phyloP scores from a whole-genome alignment of 106 monocot genomes.

The Chionographis japonica region DNA sequence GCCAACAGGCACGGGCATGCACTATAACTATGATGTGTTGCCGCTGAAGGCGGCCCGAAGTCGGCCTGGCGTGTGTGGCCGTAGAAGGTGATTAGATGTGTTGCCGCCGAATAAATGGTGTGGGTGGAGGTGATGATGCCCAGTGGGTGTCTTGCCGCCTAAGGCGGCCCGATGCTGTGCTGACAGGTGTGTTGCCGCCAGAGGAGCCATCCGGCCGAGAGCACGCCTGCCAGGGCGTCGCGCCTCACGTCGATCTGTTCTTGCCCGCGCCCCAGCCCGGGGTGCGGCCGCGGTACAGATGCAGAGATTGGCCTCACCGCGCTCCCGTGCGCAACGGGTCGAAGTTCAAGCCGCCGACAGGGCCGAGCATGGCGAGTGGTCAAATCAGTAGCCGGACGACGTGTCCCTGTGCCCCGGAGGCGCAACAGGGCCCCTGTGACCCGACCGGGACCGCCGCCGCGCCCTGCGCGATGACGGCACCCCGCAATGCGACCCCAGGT shows the following conservation, averaged over 20 bases:
- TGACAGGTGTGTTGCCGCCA: too few species aligned
- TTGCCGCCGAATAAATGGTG: too few species aligned
- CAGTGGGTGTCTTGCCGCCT: too few species aligned
- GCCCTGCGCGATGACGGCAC: not conserved
- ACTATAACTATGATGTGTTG: too few species aligned
- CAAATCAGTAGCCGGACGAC: not conserved
- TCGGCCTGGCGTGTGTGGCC: too few species aligned
- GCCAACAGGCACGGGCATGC: too few species aligned
- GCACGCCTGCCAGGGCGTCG: slow-evolving; percentile 22
- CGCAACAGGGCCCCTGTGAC: too few species aligned
- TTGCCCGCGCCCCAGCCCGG: not conserved
- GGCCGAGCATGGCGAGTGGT: slow-evolving; percentile 11
- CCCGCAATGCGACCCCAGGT: slow-evolving; percentile 27
- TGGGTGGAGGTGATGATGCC: too few species aligned
- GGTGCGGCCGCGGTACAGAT: not conserved
- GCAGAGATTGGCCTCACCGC: slow-evolving; percentile 14
- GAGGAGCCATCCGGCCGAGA: slow-evolving; percentile 15
- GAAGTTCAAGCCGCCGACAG: not conserved
- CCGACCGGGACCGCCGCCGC: not conserved
- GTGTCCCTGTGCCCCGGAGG: not conserved
- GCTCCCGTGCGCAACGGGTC: not conserved
- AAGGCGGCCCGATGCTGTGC: too few species aligned
- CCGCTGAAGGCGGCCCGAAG: too few species aligned
- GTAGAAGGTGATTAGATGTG: too few species aligned
- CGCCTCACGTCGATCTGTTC: slow-evolving; percentile 6